phyloP scores from a whole-genome alignment of 2,329 filamentous ascomycete species.

The Shiraia sp. region DNA sequence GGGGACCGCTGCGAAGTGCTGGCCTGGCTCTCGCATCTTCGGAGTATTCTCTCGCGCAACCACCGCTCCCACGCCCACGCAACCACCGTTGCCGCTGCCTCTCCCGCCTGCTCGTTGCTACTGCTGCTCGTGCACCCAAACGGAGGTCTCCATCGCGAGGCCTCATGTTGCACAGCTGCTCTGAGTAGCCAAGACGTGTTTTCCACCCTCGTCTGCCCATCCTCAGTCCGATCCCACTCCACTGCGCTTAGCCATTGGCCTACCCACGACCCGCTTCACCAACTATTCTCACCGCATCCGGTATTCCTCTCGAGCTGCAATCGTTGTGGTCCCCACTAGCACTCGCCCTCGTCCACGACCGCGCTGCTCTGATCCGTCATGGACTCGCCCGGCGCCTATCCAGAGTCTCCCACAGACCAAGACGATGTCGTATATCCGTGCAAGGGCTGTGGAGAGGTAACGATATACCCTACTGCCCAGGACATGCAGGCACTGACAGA shows the following conservation, averaged over 20 bases:
- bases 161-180: too few species aligned
- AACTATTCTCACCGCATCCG: too few species aligned
- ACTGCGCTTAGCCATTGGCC: too few species aligned
- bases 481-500: constrained; percentile 19
- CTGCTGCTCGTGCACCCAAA: too few species aligned
- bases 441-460: constrained; percentile 61
- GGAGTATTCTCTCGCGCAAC: constrained; percentile 1
- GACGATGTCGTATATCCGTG: constrained; percentile 62
- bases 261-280: not conserved
- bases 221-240: too few species aligned
- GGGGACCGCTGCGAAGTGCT: not conserved
- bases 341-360: constrained; percentile 7
- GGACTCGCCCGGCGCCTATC: constrained; percentile 59
- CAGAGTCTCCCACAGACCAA: constrained; percentile 54
- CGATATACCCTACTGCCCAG: constrained; percentile 5
- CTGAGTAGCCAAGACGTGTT: too few species aligned
- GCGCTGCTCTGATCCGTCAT: constrained; percentile 37
- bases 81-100: not conserved
- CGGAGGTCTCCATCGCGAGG: too few species aligned
- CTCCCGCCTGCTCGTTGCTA: too few species aligned
- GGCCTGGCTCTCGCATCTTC: constrained; percentile 1
- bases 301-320: too few species aligned
- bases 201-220: too few species aligned
- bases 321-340: too few species aligned
- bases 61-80: not conserved